phyloP scores from a whole-genome alignment of 441 rosid species.

The Aquilaria agallochum region DNA sequence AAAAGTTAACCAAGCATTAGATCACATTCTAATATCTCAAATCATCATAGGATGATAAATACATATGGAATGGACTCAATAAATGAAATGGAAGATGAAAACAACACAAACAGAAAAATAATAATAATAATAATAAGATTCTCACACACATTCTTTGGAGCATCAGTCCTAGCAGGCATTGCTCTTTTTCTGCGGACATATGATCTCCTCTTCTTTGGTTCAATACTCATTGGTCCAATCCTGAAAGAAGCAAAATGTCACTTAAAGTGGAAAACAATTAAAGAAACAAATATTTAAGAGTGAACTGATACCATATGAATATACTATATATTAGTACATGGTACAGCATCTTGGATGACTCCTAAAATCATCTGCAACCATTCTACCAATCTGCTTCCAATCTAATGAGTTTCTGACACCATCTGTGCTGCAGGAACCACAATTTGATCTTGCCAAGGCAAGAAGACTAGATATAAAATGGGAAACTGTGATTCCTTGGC shows the following conservation, averaged over 20 bases:
- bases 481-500: slow-evolving; percentile 16
- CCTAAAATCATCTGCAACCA: slow-evolving; percentile 13
- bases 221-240: slow-evolving; percentile 20
- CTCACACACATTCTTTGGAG: slow-evolving; percentile 18
- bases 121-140: not conserved
- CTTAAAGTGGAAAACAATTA: not conserved
- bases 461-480: slow-evolving; percentile 20
- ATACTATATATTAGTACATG: slow-evolving; percentile 21
- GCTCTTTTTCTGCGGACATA: slow-evolving; percentile 13
- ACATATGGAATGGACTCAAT: too few relatives aligned
- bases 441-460: slow-evolving; percentile 5
- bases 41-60: not conserved
- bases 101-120: not conserved
- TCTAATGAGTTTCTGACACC: slow-evolving; percentile 4
- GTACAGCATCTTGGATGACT: slow-evolving; percentile 20
- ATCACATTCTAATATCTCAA: too few relatives aligned
- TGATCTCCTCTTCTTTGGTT: slow-evolving; percentile 12
- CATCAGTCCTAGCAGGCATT: slow-evolving; percentile 3
- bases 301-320: not conserved
- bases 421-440: slow-evolving; percentile 7
- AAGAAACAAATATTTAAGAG: not conserved
- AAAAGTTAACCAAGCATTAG: too few relatives aligned
- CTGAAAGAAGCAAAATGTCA: slow-evolving; percentile 13
- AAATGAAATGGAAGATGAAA: too few relatives aligned
- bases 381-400: slow-evolving; percentile 25